phyloP scores from a whole-genome alignment of 2,329 filamentous ascomycete species.

The Exophiala viscosa region DNA sequence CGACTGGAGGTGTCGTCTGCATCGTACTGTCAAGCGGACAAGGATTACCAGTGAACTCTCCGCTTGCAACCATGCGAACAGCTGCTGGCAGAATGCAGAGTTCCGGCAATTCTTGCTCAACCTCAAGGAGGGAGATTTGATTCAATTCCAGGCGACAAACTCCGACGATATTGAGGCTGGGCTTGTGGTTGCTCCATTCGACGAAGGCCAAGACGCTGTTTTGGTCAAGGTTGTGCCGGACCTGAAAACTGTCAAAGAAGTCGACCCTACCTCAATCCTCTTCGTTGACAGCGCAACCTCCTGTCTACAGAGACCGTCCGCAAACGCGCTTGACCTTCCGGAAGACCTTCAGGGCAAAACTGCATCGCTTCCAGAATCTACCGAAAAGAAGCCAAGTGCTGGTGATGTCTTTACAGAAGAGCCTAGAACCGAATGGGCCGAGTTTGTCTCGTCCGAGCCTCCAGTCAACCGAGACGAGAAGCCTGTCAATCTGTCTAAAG shows the following conservation, averaged over 20 bases:
- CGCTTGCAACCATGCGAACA: conserved; percentile 48
- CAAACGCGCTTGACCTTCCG: conserved; percentile 45
- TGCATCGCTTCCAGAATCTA: conserved; percentile 30
- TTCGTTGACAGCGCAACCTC: conserved; percentile 49
- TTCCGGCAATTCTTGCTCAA: conserved; percentile 61
- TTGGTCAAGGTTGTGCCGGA: conserved; percentile 79
- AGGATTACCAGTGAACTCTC: conserved; percentile 63
- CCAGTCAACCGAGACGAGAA: conserved; percentile 58
- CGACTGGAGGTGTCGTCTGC: conserved; percentile 91
- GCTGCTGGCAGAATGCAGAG: conserved; percentile 25
- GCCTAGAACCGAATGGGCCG: conserved; percentile 62
- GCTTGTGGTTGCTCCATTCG: conserved; percentile 72
- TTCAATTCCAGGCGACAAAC: conserved; percentile 79
- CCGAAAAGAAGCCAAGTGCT: conserved; percentile 31
- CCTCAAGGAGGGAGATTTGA: conserved; percentile 69
- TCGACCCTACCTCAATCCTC: conserved; percentile 52
- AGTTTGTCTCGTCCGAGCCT: conserved; percentile 66
- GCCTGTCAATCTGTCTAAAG: conserved; percentile 68
- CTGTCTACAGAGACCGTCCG: conserved; percentile 43
- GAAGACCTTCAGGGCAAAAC: conserved; percentile 46
- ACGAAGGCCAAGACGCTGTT: conserved; percentile 65
- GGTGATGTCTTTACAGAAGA: conserved; percentile 33
- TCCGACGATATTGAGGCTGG: conserved; percentile 81
- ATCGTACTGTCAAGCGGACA: conserved; percentile 80
- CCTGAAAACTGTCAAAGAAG: conserved; percentile 66